Evolutionary conservation across 345 rosid genomes (phyloP), one percentile per base, ranked within the genome.

Genomic region (Rhodamnia argentea): DNA sequence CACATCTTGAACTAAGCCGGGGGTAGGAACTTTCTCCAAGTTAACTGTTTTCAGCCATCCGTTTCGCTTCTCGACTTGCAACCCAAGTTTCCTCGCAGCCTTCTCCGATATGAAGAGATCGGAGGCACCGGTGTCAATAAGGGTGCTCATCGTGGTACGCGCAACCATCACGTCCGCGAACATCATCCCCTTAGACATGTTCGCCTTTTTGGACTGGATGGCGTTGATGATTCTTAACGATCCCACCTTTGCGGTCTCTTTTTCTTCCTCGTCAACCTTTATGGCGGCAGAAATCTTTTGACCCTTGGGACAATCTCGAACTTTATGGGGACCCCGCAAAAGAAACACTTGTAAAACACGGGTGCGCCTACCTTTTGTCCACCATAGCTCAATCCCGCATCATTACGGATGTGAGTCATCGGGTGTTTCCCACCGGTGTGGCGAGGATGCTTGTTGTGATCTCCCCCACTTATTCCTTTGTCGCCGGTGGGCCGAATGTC

Each of bases 391-490:
- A 11, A 47, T 47, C 51, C 51, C 11, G 2, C 11, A 1, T 47
- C 51, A 47, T 47, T 7, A 1, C 11, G 51, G 10, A 2, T 10
- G 10, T 47, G 11, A 0, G 51, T 1, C 1, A 2, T 2, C 1
- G 10, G 10, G 51, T 9, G 10, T 9, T 47, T 47, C 0, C 11
- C 11, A 2, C 51, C 51, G 7, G 40, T 6, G 3, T 47, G 40
- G 5, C 6, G 11, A 3, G 7, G 37, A 37, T 4, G 8, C 44
- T 52, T 27, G 37, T 26, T 42, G 1, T 9, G 2, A 37, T 82
- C 13, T 82, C 57, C 84, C 42, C 58, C 58, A 82, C 50, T 11
- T 7, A 10, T 14, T 14, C 6, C 13, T 16, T 82, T 52, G 13
- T 6, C 26, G 44, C 12, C 15, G 3, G 8, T 47, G 0, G 8